Evolutionary conservation across 768 basidiomycete genomes (phyloP), one percentile per base, ranked within the genome.

Genomic region (Naematelia encephala): DNA sequence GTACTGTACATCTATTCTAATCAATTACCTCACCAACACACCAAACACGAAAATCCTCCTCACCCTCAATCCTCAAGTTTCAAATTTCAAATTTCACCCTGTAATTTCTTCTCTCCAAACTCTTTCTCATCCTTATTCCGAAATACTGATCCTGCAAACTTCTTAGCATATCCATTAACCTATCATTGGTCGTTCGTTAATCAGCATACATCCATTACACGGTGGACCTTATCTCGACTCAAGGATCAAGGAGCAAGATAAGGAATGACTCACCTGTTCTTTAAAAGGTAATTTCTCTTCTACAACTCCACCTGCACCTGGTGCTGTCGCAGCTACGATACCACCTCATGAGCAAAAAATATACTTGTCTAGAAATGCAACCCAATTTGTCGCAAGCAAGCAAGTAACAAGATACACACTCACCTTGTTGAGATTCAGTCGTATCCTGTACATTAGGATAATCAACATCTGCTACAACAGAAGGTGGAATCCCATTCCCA

Each of bases 161-260:
- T 74, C 60, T 73, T 73, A 25, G 72, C 72, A 54, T 67, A 73
- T 2, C 72, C 72, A 45, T 66, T 66, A 27, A 70, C 72, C 72
- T 73, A 50, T 22, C 16, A 1, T 11, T 51, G 43, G 52, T 19
- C 44, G 51, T 26, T 14, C 19, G 51, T 13, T 11, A 26, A 26
- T n/a, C n/a, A n/a, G n/a, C n/a, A n/a, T n/a, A n/a, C n/a, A n/a
- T n/a, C n/a, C n/a, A n/a, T n/a, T n/a, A n/a, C n/a, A n/a, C n/a
- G n/a, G n/a, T n/a, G n/a, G n/a, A n/a, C n/a, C n/a, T n/a, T n/a
- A n/a, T n/a, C n/a, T n/a, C n/a, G n/a, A n/a, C n/a, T n/a, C n/a
- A n/a, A n/a, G n/a, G n/a, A n/a, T n/a, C n/a, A n/a, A n/a, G n/a
- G n/a, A n/a, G n/a, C n/a, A n/a, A n/a, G n/a, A n/a, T n/a, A n/a